Base-by-base conservation (phyloP, 2,329 filamentous ascomycete species). In the Pyricularia sp. region DNA sequence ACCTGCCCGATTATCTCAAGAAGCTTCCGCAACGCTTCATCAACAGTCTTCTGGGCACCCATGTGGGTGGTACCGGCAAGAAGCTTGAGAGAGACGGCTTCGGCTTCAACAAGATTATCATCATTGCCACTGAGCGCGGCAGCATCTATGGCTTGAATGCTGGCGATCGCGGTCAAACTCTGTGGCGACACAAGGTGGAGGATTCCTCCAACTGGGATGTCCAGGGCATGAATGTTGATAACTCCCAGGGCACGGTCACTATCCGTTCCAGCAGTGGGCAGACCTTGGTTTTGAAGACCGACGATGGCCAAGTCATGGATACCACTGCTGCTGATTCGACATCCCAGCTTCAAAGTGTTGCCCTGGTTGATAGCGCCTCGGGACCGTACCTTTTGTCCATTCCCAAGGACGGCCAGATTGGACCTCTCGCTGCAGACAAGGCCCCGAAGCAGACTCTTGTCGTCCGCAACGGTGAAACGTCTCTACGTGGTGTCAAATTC, bases 81-180 rank as follows among this genome's bases (percentile, higher is more conserved):
- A 79, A 79, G 7, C 78, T 88, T n/a, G 77, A 79, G 22, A 82
- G 86, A 19, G 89, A 94, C 70, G 85, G 82, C 53, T 97, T 97
- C 74, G 93, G 93, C 4, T 93, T 97, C 76, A 88, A 90, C 74
- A 96, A 96, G 76, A 78, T 93, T 35, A 84, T 93, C 6, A 80
- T 97, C 65, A 79, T 96, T 63, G 92, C 88, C 6, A 96, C 93
- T 1, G 82, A 85, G 65, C 87, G 86, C 65, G 93, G 93, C 16
- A 87, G 89, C 68, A 77, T 97, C 22, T 89, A 93, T 69, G 91
- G 88, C 3, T 78, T 99, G 24, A 88, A 96, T 74, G 85, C 88
- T 40, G 90, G 87, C 28, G 87, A 87, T 66, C 81, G 88, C 13
- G 92, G 92, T 4, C 81, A 81, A 44, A 79, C 96, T 10, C 76